A percentile compares a stretch with the other conserved stretches of the same genome.
These are phyloP conservation scores for Fusarium globosum DNA, from an alignment of 2,329 filamentous ascomycete genomes.

Conservation along the genomic window DNA sequence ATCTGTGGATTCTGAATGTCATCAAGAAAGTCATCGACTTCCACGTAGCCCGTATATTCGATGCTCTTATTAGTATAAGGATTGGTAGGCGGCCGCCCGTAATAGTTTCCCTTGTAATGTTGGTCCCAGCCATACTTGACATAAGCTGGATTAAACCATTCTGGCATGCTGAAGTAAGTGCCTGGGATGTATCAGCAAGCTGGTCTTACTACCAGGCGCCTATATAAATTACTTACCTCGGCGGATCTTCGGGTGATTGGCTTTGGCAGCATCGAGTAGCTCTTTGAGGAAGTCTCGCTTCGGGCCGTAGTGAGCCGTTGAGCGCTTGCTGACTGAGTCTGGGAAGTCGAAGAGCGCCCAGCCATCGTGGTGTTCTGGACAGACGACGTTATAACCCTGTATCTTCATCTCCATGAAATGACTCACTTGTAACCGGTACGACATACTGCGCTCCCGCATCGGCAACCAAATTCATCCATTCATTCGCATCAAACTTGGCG, in stretches of 20 bases:
- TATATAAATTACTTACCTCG: neutral
- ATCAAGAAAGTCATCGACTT: neutral
- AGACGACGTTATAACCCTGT: rapidly evolving
- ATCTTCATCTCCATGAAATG: neutral
- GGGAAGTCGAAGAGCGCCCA: neutral
- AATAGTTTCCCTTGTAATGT: neutral
- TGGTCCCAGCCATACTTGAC: neutral
- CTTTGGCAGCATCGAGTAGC: neutral
- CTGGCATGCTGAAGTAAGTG: neutral
- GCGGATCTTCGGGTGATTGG: neutral
- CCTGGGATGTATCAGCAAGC: neutral
- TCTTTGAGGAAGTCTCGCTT: neutral
- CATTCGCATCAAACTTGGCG: neutral
- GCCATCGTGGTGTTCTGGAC: neutral
- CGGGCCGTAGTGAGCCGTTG: neutral
- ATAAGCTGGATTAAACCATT: neutral
- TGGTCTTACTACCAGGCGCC: rapidly evolving
- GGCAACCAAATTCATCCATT: neutral
- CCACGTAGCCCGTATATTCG: neutral
- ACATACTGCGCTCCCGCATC: neutral
- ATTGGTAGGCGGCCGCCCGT: neutral
- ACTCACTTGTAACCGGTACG: neutral
- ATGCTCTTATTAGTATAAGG: neutral
- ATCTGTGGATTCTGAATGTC: neutral
- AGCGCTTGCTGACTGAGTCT: neutral